Evolutionary conservation across 2,329 filamentous ascomycete species (phyloP), one percentile per base, ranked within the genome.

Genomic region (Sclerotinia borealis): DNA sequence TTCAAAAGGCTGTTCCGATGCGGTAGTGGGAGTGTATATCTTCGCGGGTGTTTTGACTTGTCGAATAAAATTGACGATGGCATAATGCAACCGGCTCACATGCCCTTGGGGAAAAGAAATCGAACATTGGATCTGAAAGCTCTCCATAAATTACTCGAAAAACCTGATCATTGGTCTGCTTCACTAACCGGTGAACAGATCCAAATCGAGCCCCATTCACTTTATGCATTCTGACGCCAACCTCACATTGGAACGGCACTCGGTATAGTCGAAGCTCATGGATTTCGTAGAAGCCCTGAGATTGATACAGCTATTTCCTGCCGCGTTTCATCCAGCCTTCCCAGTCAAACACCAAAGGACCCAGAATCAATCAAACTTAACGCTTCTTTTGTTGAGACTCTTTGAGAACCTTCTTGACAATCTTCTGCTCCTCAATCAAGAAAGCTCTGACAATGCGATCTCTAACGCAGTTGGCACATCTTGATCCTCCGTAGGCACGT

Each of bases 351-450:
- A 64, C 71, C 70, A 72, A 72, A 71, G 68, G 68, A 74, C 71
- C 68, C 69, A 65, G 62, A 68, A 67, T 43, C 67, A 67, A 66
- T 65, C 67, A 56, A 58, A 59, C 66, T 69, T 74, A 74, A 70
- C 68, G 70, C 68, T 73, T 74, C 72, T 75, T 87, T 85, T 91
- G 90, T 84, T 96, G 91, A 69, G 85, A 87, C 86, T 98, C 93
- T 90, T 97, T 97, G 79, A 98, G 87, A 76, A 99, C 95, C 91
- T 99, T 99, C 92, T 99, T 99, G 82, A 99, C 95, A 76, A 99
- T 98, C 91, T 99, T 99, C 87, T 99, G 95, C 88, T 99, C 95
- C 86, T 99, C 96, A 73, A 99, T 98, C 80, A 99, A 84, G 89
- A 99, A 99, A 70, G 95, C 95, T 75, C 95, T 92, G 74, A 97